phyloP scores from a whole-genome alignment of 139 green algal species.

The Gonium pectorale region DNA sequence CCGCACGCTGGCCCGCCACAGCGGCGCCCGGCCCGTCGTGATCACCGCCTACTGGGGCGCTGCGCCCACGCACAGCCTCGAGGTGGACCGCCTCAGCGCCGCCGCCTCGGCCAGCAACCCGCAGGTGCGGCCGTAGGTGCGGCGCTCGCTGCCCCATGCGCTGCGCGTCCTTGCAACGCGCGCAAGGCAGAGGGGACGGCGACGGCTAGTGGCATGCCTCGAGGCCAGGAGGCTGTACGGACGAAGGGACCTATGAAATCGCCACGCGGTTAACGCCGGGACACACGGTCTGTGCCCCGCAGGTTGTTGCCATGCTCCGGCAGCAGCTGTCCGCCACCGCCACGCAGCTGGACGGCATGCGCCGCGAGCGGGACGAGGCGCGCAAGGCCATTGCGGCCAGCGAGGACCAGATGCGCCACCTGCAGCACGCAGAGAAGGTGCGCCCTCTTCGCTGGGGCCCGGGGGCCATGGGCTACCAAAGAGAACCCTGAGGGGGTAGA shows the following conservation, averaged over 20 bases:
- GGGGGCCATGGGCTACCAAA: no score
- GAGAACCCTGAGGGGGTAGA: no score
- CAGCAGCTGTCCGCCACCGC: slow-evolving; percentile 36
- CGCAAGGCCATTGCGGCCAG: not conserved
- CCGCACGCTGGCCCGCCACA: not conserved
- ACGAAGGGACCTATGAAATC: no score
- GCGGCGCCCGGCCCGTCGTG: slow-evolving; percentile 7
- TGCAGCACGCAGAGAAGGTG: slow-evolving; percentile 10
- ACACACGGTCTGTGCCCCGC: not conserved
- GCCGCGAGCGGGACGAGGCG: slow-evolving; percentile 14
- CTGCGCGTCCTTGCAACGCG: no score
- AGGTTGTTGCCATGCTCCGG: slow-evolving; percentile 31
- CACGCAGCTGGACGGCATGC: slow-evolving; percentile 23
- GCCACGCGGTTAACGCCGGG: no score
- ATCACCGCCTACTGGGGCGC: slow-evolving; percentile 19
- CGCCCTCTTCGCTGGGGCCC: no score
- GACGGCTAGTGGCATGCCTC: no score
- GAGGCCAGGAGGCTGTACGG: no score
- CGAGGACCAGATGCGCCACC: not conserved
- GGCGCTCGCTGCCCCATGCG: no score
- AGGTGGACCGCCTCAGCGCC: slow-evolving; percentile 20
- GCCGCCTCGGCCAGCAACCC: not conserved
- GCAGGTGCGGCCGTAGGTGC: slow-evolving; percentile 11
- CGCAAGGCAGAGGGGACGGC: no score
- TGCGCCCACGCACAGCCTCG: slow-evolving; percentile 10